Percentiles rank a stretch among this genome's conserved stretches.
phyloP scores from a whole-genome alignment of 2,329 filamentous ascomycete genomes.

The Aureobasidium sp. region DNA sequence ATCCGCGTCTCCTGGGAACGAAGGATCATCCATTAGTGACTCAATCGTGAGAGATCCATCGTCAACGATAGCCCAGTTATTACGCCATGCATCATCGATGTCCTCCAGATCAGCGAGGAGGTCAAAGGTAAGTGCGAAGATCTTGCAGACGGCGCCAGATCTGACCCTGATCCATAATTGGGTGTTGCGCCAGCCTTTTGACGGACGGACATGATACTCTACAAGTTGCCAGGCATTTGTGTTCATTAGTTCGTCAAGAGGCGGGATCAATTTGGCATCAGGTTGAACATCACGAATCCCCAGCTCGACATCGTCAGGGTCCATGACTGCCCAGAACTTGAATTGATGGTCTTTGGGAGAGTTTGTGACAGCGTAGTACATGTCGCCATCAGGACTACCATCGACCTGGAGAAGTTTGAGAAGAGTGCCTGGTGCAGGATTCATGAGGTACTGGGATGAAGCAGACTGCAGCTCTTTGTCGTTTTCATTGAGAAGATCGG shows the following conservation, averaged over 20 bases:
- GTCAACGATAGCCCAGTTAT: constrained; percentile 41
- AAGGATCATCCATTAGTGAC: constrained; percentile 31
- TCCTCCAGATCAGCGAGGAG: constrained; percentile 47
- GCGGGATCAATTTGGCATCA: constrained; percentile 55
- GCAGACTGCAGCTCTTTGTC: constrained; percentile 52
- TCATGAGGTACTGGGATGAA: constrained; percentile 64
- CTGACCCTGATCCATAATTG: constrained; percentile 45
- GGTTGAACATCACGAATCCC: constrained; percentile 67
- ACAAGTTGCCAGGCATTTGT: constrained; percentile 47
- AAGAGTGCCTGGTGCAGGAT: constrained; percentile 69
- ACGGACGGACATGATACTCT: constrained; percentile 39
- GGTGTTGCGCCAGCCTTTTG: constrained; percentile 33
- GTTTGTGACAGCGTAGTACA: constrained; percentile 68
- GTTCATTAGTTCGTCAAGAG: constrained; percentile 45
- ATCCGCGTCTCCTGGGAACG: constrained; percentile 32
- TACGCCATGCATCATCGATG: constrained; percentile 63
- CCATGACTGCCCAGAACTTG: constrained; percentile 80
- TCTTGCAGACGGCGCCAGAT: constrained; percentile 53
- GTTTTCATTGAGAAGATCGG: constrained; percentile 65
- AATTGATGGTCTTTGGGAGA: constrained; percentile 87
- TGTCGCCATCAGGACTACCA: constrained; percentile 48
- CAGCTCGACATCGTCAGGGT: constrained; percentile 50
- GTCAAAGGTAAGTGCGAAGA: constrained; percentile 67
- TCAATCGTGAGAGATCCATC: constrained; percentile 37
- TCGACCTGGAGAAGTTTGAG: constrained; percentile 62